phyloP scores from a whole-genome alignment of 2,329 filamentous ascomycete species.

The Lomentospora prolificans region DNA sequence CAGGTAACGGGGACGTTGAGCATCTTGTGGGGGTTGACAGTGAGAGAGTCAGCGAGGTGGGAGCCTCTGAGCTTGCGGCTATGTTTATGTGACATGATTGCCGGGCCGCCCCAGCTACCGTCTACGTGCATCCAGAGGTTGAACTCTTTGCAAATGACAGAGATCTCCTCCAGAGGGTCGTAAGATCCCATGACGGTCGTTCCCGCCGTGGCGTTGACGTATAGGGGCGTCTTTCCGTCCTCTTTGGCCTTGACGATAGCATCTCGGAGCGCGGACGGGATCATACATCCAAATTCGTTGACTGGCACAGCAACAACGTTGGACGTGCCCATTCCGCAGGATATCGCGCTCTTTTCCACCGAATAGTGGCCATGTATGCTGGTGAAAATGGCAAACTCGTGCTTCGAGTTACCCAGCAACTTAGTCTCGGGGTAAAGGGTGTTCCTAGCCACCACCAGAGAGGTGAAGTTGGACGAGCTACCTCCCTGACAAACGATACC shows the following conservation, averaged over 20 bases:
- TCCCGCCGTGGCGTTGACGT: slow-evolving; percentile 90
- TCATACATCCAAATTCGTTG: slow-evolving; percentile 64
- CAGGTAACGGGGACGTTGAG: slow-evolving; percentile 84
- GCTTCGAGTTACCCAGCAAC: slow-evolving; percentile 52
- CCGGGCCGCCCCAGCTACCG: slow-evolving; percentile 80
- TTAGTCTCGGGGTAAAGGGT: slow-evolving; percentile 74
- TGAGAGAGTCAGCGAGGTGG: slow-evolving; percentile 69
- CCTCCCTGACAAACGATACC: slow-evolving; percentile 76
- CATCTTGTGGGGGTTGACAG: slow-evolving; percentile 97
- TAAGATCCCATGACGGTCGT: slow-evolving; percentile 89
- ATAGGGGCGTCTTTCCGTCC: slow-evolving; percentile 73
- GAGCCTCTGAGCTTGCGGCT: slow-evolving; percentile 56
- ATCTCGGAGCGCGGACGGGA: slow-evolving; percentile 51
- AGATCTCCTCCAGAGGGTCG: slow-evolving; percentile 66
- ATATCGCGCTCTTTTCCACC: slow-evolving; percentile 87
- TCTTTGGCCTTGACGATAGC: slow-evolving; percentile 51
- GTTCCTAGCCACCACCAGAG: slow-evolving; percentile 81
- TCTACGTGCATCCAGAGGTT: slow-evolving; percentile 90
- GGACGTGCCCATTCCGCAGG: slow-evolving; percentile 70
- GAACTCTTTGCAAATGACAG: slow-evolving; percentile 58
- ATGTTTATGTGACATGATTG: slow-evolving; percentile 63
- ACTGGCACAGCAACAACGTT: slow-evolving; percentile 68
- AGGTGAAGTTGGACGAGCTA: slow-evolving; percentile 73
- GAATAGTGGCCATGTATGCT: slow-evolving; percentile 88
- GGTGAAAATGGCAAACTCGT: slow-evolving; percentile 75